These are phyloP conservation scores for Comarum palustre DNA, from an alignment of 306 rosid species.

Conservation along the genomic window DNA sequence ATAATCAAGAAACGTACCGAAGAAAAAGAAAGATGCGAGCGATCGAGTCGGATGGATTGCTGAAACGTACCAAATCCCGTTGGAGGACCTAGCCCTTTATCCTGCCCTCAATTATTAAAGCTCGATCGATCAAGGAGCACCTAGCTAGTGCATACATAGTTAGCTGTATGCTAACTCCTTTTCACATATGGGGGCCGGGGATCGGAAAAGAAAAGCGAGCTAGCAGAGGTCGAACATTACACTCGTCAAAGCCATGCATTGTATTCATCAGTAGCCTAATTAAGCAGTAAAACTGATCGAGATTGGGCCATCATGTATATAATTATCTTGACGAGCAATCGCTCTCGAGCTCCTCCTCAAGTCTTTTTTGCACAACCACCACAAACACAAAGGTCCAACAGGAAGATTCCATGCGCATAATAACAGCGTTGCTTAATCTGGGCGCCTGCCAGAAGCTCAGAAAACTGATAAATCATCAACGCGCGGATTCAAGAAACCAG, in stretches of 20 bases:
- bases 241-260: background rate
- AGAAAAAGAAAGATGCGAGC: background rate
- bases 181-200: background rate
- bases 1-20: background rate
- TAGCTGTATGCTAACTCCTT: background rate
- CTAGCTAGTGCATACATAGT: background rate
- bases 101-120: background rate
- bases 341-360: background rate
- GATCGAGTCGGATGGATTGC: background rate
- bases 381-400: slow-evolving; percentile 4
- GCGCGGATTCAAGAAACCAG: background rate
- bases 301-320: background rate
- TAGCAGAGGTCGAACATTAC: background rate
- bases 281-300: background rate
- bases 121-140: background rate
- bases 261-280: background rate
- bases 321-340: background rate
- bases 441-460: too few relatives aligned
- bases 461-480: background rate
- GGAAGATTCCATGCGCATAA: background rate
- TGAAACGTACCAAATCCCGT: background rate
- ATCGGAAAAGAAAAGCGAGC: background rate
- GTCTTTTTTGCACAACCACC: background rate
- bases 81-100: background rate
- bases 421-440: background rate